Percentiles rank a stretch among this genome's conserved stretches.
Evolutionary conservation across 768 basidiomycete species (phyloP).

Genomic region (Leccinum obscurum): DNA sequence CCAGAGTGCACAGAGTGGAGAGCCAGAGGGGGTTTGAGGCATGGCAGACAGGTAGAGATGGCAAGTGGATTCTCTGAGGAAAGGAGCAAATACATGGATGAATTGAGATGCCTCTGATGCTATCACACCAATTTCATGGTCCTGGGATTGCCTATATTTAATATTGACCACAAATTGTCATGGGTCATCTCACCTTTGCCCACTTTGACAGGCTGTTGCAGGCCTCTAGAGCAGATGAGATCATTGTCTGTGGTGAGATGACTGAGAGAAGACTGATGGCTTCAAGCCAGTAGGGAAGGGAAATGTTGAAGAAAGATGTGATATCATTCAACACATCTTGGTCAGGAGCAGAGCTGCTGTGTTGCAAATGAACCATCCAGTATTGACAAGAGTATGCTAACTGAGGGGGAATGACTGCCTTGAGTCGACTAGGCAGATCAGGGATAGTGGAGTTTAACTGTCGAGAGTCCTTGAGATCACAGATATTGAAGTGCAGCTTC

Average conservation of each 20-base stretch:
- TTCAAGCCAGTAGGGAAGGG: conserved; percentile 41
- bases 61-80: no score
- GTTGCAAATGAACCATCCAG: not conserved
- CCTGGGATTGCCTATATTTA: not conserved
- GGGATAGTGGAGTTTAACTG: not conserved
- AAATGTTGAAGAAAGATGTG: conserved; percentile 18
- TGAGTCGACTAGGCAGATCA: not conserved
- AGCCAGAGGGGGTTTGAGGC: no score
- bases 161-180: not conserved
- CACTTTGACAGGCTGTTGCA: not conserved
- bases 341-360: not conserved
- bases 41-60: no score
- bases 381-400: not conserved
- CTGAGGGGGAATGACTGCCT: not conserved
- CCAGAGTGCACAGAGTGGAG: no score
- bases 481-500: not conserved
- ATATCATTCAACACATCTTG: not conserved
- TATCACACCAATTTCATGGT: not conserved
- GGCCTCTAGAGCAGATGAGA: not conserved
- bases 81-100: no score
- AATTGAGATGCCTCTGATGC: no score
- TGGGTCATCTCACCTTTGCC: not conserved
- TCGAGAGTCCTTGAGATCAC: not conserved
- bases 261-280: conserved; percentile 27
- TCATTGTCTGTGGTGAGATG: not conserved